These are phyloP conservation scores for Chaetomium strumarium DNA, from an alignment of 2,329 filamentous ascomycete genomes.

Conservation along the genomic window DNA sequence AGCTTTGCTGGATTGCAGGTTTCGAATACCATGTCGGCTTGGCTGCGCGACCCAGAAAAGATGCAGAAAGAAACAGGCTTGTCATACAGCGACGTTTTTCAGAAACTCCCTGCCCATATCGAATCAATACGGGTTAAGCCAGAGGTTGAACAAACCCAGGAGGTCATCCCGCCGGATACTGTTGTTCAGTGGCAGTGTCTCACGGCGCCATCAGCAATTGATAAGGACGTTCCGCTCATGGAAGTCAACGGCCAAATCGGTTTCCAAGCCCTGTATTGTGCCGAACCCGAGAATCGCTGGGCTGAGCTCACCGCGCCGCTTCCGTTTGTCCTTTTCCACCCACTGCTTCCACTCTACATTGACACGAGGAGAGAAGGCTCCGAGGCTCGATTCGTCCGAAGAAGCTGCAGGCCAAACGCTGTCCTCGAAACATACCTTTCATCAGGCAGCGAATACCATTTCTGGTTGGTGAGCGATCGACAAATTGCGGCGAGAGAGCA, in stretches of 20 bases:
- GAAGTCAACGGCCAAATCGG: conserved; percentile 76
- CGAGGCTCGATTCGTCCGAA: conserved; percentile 76
- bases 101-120: conserved; percentile 38
- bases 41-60: conserved; percentile 69
- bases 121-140: conserved; percentile 40
- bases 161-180: conserved; percentile 42
- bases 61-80: conserved; percentile 64
- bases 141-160: conserved; percentile 48
- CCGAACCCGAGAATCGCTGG: conserved; percentile 61
- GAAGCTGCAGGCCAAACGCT: conserved; percentile 90
- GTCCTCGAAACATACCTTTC: conserved; percentile 80
- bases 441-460: conserved; percentile 73
- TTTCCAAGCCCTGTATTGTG: conserved; percentile 66
- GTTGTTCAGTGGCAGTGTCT: conserved; percentile 67
- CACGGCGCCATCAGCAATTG: conserved; percentile 44
- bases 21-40: conserved; percentile 67
- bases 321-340: conserved; percentile 83
- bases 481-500: conserved; percentile 61
- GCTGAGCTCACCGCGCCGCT: conserved; percentile 56
- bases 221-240: conserved; percentile 52
- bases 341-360: conserved; percentile 82
- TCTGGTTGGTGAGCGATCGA: conserved; percentile 83
- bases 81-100: conserved; percentile 64
- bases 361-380: conserved; percentile 87
- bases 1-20: conserved; percentile 71